A percentile compares a stretch with the other conserved stretches of the same genome.
Evolutionary conservation across 139 green algal species (phyloP).

Genomic region (Picochlorum sp.): DNA sequence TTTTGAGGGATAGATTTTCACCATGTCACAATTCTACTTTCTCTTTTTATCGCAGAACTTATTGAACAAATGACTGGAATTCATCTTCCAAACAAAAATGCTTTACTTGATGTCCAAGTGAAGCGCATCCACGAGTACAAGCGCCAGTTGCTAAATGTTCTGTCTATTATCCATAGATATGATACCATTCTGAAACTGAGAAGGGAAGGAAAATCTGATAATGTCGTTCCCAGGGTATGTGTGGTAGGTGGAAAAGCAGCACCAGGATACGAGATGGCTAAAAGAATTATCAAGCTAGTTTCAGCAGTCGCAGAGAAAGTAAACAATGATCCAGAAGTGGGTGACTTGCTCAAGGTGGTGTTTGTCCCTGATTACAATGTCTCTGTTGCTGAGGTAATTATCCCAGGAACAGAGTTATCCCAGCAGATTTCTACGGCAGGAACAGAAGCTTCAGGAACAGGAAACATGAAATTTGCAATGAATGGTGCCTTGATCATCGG

Average conservation of each 20-base stretch:
- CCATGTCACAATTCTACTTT: neutral
- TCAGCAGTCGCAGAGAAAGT: slow-evolving; percentile 77
- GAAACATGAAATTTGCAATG: slow-evolving; percentile 99
- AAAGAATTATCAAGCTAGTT: slow-evolving; percentile 96
- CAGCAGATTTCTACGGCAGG: slow-evolving; percentile 97
- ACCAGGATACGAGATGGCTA: slow-evolving; percentile 96
- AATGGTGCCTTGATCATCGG: slow-evolving; percentile 92
- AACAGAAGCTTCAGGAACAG: slow-evolving; percentile 91
- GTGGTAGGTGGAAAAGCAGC: slow-evolving; percentile 96
- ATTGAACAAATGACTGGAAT: slow-evolving; percentile 67
- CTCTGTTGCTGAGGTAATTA: slow-evolving; percentile 82
- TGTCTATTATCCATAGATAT: slow-evolving; percentile 80
- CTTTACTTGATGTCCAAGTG: slow-evolving; percentile 89
- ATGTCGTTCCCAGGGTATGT: slow-evolving; percentile 75
- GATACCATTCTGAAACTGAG: slow-evolving; percentile 85
- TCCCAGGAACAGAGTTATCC: slow-evolving; percentile 74
- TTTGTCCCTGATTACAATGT: slow-evolving; percentile 99
- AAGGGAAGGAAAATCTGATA: slow-evolving; percentile 62
- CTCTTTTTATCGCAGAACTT: slow-evolving; percentile 12
- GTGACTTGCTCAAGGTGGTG: slow-evolving; percentile 83
- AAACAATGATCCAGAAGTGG: slow-evolving; percentile 83
- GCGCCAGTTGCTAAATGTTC: slow-evolving; percentile 89
- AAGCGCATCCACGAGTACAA: slow-evolving; percentile 99
- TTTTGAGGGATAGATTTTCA: neutral
- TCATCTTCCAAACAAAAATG: slow-evolving; percentile 48